Evolutionary conservation across 371 early-diverging fungal genomes (phyloP), one percentile per base, ranked within the genome.

Genomic region (Smittium culicis): DNA sequence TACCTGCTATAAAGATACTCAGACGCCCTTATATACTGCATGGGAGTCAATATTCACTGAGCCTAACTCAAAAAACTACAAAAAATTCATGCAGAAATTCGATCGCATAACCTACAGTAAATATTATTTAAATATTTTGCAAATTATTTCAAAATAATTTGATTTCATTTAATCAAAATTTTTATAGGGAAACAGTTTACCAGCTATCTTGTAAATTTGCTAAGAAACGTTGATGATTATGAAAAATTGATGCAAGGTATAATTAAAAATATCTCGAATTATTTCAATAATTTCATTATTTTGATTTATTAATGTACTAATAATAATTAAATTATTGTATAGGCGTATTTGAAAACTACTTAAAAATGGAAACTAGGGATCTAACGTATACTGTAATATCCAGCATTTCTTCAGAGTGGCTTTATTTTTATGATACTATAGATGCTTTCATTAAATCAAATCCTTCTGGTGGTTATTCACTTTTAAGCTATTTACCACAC

Each of bases 281-380:
- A n/a, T n/a, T n/a, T n/a, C n/a, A n/a, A n/a, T n/a, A n/a, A n/a
- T n/a, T n/a, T n/a, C n/a, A n/a, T n/a, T n/a, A n/a, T n/a, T n/a
- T n/a, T n/a, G n/a, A n/a, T n/a, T n/a, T n/a, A n/a, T n/a, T n/a
- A n/a, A n/a, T n/a, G n/a, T n/a, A n/a, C n/a, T n/a, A n/a, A n/a
- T n/a, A n/a, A n/a, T n/a, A n/a, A n/a, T n/a, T n/a, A n/a, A n/a
- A n/a, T n/a, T n/a, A n/a, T n/a, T n/a, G n/a, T 75, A 64, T 73
- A 84, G 94, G 93, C 0, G 92, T 91, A 71, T 93, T 89, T 76
- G 96, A 97, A 67, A 88, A 91, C 68, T 97, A 91, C 73, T 83
- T 87, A 11, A 74, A 82, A 25, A 83, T 87, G 81, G 77, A 83
- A 28, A 86, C 86, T 66, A 84, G 90, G 64, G 94, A 95, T 75